A percentile compares a stretch with the other conserved stretches of the same genome.
phyloP scores from a whole-genome alignment of 441 rosid genomes.

The Erodium texanum region DNA sequence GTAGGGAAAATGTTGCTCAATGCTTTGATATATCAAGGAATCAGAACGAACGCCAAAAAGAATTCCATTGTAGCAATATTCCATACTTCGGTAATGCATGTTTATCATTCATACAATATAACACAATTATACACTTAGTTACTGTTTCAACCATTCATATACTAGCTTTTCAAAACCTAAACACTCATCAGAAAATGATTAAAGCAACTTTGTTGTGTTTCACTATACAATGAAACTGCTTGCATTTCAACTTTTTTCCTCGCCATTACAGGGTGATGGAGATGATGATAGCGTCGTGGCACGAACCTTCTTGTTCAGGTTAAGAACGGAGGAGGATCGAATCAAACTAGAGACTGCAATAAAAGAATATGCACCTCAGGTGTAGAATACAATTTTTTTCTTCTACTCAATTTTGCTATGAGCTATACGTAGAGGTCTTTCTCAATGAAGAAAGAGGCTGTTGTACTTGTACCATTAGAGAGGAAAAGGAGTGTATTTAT shows the following conservation, averaged over 20 bases:
- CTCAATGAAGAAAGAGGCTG: background rate
- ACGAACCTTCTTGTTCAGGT: slow-evolving; percentile 71
- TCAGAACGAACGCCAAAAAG: slow-evolving; percentile 68
- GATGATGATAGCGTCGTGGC: slow-evolving; percentile 40
- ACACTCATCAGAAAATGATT: too few species aligned
- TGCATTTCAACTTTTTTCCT: background rate
- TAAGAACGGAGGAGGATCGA: slow-evolving; percentile 67
- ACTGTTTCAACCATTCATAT: too few species aligned
- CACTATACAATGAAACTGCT: too few species aligned
- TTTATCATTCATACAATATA: too few species aligned
- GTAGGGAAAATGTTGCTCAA: slow-evolving; percentile 80
- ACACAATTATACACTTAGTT: too few species aligned
- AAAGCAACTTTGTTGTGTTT: too few species aligned
- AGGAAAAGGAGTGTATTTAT: background rate
- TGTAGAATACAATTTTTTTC: background rate
- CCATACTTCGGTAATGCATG: slow-evolving; percentile 59
- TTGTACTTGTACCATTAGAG: background rate
- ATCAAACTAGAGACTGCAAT: slow-evolving; percentile 64
- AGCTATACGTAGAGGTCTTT: background rate
- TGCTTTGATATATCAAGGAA: slow-evolving; percentile 77
- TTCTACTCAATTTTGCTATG: background rate
- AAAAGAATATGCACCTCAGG: slow-evolving; percentile 60
- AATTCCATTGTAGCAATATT: slow-evolving; percentile 79
- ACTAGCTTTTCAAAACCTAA: too few species aligned
- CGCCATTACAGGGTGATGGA: slow-evolving; percentile 43